phyloP scores from a whole-genome alignment of 805 yeast species.

The Wickerhamomyces tratensis region DNA sequence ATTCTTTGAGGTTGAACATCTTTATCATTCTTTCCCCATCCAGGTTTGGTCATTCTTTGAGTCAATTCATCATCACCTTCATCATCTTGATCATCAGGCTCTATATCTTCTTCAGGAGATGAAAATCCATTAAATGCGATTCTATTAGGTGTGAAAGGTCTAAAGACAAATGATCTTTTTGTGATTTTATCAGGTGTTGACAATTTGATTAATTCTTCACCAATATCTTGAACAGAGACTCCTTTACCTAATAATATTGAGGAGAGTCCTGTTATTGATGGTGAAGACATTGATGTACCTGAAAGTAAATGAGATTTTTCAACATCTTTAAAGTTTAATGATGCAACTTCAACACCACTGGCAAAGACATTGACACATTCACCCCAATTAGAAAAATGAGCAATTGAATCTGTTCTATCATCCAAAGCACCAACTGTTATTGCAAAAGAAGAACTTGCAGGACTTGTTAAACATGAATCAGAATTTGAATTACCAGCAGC shows the following conservation, averaged over 20 bases:
- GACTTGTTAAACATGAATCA: conserved; percentile 79
- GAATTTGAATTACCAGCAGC: conserved; percentile 83
- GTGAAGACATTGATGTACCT: conserved; percentile 81
- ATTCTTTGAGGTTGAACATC: too few species aligned
- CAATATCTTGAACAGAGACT: conserved; percentile 30
- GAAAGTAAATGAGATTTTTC: conserved; percentile 28
- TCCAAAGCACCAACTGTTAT: conserved; percentile 87
- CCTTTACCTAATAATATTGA: conserved; percentile 49
- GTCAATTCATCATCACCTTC: too few species aligned
- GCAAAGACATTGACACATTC: conserved; percentile 83
- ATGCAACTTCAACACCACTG: conserved; percentile 62
- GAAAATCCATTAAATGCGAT: conserved; percentile 32
- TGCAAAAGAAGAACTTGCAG: conserved; percentile 67
- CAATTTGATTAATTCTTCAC: conserved; percentile 29
- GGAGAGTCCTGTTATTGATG: conserved; percentile 58
- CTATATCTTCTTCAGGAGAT: conserved; percentile 19
- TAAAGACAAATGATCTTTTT: conserved; percentile 32
- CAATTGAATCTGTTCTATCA: conserved; percentile 58
- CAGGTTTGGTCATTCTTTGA: too few species aligned
- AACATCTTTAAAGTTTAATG: conserved; percentile 31
- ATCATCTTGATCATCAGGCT: not conserved
- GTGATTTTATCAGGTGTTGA: conserved; percentile 41
- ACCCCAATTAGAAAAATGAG: conserved; percentile 88
- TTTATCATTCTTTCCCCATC: too few species aligned
- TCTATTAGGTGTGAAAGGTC: conserved; percentile 52